Evolutionary conservation across 495 filamentous ascomycete genomes (phyloP).

Genomic region (Polyplosphaeria fusca): DNA sequence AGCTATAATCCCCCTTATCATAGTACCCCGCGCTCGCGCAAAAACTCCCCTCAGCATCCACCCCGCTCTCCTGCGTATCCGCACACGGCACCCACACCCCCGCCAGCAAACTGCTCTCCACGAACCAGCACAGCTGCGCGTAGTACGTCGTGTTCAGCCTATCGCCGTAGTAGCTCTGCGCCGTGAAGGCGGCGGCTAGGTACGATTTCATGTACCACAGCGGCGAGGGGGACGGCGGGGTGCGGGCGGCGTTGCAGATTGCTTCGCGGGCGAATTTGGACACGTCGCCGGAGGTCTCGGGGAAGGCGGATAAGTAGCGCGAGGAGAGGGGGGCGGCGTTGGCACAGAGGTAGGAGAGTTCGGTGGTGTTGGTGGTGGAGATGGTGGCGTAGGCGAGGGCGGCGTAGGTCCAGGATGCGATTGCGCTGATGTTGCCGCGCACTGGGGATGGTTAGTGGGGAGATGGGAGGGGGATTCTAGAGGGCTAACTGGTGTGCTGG

Average conservation of each 20-base stretch:
- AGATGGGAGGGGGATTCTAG: not conserved
- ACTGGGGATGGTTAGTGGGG: not conserved
- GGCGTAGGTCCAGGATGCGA: constrained; percentile 3
- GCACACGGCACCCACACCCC: not conserved
- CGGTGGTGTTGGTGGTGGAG: not conserved
- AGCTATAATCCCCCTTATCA: not conserved
- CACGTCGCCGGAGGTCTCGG: constrained; percentile 1
- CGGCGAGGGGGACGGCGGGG: not conserved
- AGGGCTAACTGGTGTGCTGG: not conserved
- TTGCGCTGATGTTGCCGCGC: constrained; percentile 3
- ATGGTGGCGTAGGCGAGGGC: constrained; percentile 1
- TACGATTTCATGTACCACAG: not conserved
- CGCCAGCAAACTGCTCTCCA: constrained; percentile 1
- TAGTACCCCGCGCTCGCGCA: constrained; percentile 4
- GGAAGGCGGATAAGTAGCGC: constrained; percentile 1
- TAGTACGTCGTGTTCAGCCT: not conserved
- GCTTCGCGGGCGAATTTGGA: constrained; percentile 2
- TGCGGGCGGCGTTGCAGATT: constrained; percentile 1
- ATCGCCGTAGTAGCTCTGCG: not conserved
- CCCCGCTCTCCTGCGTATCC: not conserved
- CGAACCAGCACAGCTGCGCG: constrained; percentile 6
- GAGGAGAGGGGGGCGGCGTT: not conserved
- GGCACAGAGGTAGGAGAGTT: constrained; percentile 7
- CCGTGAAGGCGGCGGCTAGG: not conserved
- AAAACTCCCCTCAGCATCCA: constrained; percentile 7